Percentiles rank a stretch among this genome's conserved stretches.
These are phyloP conservation scores for Saccharata proteae DNA, from an alignment of 2,329 filamentous ascomycete genomes.

Conservation along the genomic window DNA sequence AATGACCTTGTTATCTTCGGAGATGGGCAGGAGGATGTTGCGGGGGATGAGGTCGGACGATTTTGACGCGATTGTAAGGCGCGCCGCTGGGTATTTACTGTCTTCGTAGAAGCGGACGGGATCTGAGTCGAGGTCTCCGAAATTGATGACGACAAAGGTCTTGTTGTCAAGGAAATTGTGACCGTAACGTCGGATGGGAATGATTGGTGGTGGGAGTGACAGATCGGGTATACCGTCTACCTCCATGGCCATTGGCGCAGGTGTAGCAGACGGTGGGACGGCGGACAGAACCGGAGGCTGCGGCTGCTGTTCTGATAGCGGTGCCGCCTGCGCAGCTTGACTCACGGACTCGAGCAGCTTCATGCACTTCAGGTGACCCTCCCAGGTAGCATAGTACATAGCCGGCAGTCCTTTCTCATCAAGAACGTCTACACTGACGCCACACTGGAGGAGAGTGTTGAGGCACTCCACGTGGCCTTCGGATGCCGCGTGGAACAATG, in stretches of 20 bases:
- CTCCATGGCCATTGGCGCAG: slow-evolving; percentile 47
- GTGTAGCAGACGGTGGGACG: slow-evolving; percentile 20
- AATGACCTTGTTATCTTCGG: slow-evolving; percentile 86
- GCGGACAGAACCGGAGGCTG: slow-evolving; percentile 5
- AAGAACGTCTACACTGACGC: slow-evolving; percentile 63
- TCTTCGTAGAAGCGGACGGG: slow-evolving; percentile 94
- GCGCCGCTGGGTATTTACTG: slow-evolving; percentile 87
- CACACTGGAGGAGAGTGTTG: slow-evolving; percentile 65
- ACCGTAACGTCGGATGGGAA: slow-evolving; percentile 84
- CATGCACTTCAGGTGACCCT: slow-evolving; percentile 93
- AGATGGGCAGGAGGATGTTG: slow-evolving; percentile 88
- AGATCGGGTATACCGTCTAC: slow-evolving; percentile 83
- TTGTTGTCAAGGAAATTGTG: slow-evolving; percentile 99
- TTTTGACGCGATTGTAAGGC: slow-evolving; percentile 93
- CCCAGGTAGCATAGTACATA: slow-evolving; percentile 98
- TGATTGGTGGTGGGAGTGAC: slow-evolving; percentile 88
- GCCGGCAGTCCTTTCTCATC: slow-evolving; percentile 91
- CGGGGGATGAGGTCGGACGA: slow-evolving; percentile 91
- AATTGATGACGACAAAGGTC: slow-evolving; percentile 86
- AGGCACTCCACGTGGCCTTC: slow-evolving; percentile 89
- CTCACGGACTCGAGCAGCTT: slow-evolving; percentile 56
- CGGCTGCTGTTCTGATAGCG: slow-evolving; percentile 35
- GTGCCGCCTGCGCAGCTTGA: slow-evolving; percentile 1
- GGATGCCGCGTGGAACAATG: slow-evolving; percentile 88
- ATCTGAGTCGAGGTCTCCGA: slow-evolving; percentile 60